These are phyloP conservation scores for Globisporangium viniferum DNA, from an alignment of 352 stramenopile genomes.

Conservation along the genomic window DNA sequence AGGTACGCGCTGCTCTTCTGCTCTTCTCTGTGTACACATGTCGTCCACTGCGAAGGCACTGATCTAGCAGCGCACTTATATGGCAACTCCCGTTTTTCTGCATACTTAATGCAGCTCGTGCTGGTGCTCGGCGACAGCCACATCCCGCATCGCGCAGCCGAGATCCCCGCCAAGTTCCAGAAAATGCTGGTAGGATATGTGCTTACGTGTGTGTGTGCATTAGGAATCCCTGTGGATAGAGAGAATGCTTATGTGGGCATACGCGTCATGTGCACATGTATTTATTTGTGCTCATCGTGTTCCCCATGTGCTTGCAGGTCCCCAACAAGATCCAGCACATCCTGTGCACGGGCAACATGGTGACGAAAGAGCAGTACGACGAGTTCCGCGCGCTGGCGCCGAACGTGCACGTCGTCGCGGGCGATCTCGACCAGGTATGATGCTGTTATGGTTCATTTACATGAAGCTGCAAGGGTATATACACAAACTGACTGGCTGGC, in stretches of 20 bases:
- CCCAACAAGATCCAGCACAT: constrained; percentile 99
- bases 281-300: not conserved
- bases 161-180: constrained; percentile 97
- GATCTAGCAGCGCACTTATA: not conserved
- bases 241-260: not conserved
- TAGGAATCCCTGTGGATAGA: too few species aligned
- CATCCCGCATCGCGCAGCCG: constrained; percentile 91
- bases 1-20: constrained; percentile 25
- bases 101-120: constrained; percentile 84
- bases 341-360: constrained; percentile 97
- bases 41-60: not conserved
- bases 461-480: not conserved
- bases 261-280: not conserved
- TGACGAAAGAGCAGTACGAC: constrained; percentile 94
- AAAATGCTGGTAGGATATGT: constrained; percentile 75
- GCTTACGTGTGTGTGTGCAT: not conserved
- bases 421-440: constrained; percentile 92
- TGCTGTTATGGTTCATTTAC: not conserved
- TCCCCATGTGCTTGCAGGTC: constrained; percentile 54
- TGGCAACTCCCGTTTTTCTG: not conserved
- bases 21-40: not conserved
- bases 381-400: constrained; percentile 93
- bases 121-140: constrained; percentile 97
- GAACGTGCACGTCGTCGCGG: constrained; percentile 95
- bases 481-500: not conserved